Conservation (phyloP, 352 stramenopile genomes). For the Peronospora destructor region DNA sequence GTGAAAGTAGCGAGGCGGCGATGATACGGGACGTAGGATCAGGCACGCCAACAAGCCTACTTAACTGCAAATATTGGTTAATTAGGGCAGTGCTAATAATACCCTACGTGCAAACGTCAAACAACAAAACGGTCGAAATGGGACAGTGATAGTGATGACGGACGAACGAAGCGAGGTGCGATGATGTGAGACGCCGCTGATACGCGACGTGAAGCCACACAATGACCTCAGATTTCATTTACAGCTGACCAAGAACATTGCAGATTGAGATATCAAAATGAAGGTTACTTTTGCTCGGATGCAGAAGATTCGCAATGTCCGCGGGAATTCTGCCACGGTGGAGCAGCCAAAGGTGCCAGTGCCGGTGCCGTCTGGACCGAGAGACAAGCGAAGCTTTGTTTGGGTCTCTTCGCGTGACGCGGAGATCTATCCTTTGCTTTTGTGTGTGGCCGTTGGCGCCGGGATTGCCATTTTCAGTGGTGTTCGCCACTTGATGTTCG, state of each 20-base stretch:
- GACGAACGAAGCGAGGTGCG: no score
- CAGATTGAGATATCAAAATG: constrained; percentile 6
- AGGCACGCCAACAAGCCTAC: not conserved
- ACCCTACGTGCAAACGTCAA: no score
- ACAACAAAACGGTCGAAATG: not conserved
- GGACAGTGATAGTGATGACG: no score
- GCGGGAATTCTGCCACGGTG: constrained; percentile 5
- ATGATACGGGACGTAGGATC: constrained; percentile 1
- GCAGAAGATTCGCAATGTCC: constrained; percentile 14
- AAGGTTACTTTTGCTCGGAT: constrained; percentile 11
- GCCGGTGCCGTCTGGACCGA: constrained; percentile 16
- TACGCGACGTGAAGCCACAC: no score
- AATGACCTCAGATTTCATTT: constrained; percentile 3
- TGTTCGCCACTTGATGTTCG: constrained; percentile 18
- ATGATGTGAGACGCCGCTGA: no score
- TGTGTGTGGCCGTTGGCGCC: constrained; percentile 22
- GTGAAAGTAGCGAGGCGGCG: constrained; percentile 1
- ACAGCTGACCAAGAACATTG: no score
- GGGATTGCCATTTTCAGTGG: constrained; percentile 19
- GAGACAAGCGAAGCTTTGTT: constrained; percentile 15
- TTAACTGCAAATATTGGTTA: no score
- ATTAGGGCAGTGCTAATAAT: no score
- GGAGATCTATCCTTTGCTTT: constrained; percentile 30
- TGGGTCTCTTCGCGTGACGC: constrained; percentile 25
- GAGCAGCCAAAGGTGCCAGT: constrained; percentile 21